phyloP scores from a whole-genome alignment of 345 rosid genomes.

The Moricandia arvensis region DNA sequence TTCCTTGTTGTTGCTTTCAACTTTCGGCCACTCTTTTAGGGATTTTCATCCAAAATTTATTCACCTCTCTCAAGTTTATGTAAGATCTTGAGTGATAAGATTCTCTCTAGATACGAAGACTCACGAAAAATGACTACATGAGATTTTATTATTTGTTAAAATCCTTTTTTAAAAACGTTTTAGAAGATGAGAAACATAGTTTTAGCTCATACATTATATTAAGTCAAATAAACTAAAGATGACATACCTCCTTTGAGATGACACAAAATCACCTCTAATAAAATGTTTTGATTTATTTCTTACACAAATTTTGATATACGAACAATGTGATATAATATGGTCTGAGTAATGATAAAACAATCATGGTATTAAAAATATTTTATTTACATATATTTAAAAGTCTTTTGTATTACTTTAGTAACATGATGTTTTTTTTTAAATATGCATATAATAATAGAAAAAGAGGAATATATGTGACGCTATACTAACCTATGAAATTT shows the following conservation, averaged over 20 bases:
- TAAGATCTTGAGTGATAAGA: neutral
- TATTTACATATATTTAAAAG: neutral
- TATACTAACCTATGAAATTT: neutral
- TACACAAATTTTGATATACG: neutral
- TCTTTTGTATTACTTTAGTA: neutral
- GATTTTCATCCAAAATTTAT: neutral
- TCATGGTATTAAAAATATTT: neutral
- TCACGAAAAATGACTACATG: neutral
- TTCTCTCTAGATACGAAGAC: neutral
- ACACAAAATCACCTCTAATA: neutral
- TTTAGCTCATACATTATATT: neutral
- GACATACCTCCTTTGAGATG: neutral
- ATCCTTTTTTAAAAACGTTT: neutral
- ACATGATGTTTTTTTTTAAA: too few relatives aligned
- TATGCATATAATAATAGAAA: neutral
- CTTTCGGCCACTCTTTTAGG: slow-evolving; percentile 1
- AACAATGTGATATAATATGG: neutral
- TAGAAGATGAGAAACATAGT: neutral
- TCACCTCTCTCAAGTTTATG: slow-evolving; percentile 9
- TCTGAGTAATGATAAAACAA: neutral
- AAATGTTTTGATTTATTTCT: neutral
- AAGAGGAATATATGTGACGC: neutral
- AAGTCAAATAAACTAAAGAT: neutral
- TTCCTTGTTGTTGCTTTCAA: neutral
- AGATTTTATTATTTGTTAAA: too few relatives aligned